Percentiles rank a stretch among this genome's conserved stretches.
Conservation (phyloP, 495 filamentous ascomycete species). For the Tuber indicum region DNA sequence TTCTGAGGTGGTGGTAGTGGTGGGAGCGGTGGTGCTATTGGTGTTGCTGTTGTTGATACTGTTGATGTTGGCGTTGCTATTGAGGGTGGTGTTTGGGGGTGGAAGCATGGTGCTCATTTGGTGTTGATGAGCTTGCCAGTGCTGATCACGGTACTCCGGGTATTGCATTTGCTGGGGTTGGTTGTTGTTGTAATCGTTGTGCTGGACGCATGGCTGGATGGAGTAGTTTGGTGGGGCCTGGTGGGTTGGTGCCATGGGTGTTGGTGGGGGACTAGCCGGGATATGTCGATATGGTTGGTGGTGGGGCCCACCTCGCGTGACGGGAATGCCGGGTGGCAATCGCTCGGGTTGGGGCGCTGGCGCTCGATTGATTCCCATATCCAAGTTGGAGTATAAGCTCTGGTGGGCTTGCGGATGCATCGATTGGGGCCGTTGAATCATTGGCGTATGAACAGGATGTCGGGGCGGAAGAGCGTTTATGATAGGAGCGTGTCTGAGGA, state of each 20-base stretch:
- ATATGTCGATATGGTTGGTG: background rate
- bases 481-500: background rate
- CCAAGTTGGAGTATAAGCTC: background rate
- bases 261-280: background rate
- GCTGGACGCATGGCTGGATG: background rate
- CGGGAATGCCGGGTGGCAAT: background rate
- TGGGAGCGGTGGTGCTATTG: constrained; percentile 2
- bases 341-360: constrained; percentile 1
- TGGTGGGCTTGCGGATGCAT: background rate
- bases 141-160: background rate
- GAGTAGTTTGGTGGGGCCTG: background rate
- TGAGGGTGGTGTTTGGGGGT: constrained; percentile 11
- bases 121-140: background rate
- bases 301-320: background rate
- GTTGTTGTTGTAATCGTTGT: background rate
- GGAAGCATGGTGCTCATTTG: constrained; percentile 3
- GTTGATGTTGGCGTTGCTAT: constrained; percentile 4
- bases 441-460: constrained; percentile 1
- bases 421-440: constrained; percentile 1
- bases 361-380: background rate
- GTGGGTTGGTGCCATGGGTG: background rate
- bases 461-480: constrained; percentile 1
- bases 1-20: constrained; percentile 3
- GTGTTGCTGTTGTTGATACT: background rate
- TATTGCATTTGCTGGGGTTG: constrained; percentile 4